These are phyloP conservation scores for Prunus kanzakura DNA, from an alignment of 306 rosid genomes.

Conservation along the genomic window DNA sequence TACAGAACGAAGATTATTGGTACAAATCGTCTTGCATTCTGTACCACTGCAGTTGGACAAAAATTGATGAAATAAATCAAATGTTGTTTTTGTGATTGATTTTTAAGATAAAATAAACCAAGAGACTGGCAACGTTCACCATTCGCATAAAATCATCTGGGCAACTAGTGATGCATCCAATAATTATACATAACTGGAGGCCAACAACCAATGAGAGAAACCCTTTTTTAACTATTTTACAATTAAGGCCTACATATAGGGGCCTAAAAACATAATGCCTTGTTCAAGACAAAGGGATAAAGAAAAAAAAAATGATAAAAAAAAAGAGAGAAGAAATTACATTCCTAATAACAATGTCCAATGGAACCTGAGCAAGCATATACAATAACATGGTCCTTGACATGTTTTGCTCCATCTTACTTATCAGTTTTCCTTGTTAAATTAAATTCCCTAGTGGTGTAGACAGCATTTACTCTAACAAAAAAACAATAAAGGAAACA, in stretches of 20 bases:
- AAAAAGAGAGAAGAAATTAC: background rate
- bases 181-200: too few species aligned
- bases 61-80: too few species aligned
- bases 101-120: too few species aligned
- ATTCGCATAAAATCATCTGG: too few species aligned
- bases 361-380: background rate
- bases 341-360: constrained; percentile 1
- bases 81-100: too few species aligned
- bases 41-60: too few species aligned
- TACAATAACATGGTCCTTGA: constrained; percentile 6
- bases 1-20: too few species aligned
- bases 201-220: background rate
- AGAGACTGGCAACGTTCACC: too few species aligned
- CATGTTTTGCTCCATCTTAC: constrained; percentile 17
- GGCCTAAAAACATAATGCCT: background rate
- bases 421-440: constrained; percentile 10
- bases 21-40: too few species aligned
- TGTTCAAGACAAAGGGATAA: background rate
- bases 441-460: constrained; percentile 11
- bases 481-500: background rate
- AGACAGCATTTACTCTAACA: background rate
- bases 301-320: background rate
- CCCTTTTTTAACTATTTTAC: background rate
- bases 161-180: too few species aligned
- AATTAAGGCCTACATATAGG: background rate